Evolutionary conservation across 108 stramenopile species (phyloP), one percentile per base, ranked within the genome.

Genomic region (Schizochytrium sp.): DNA sequence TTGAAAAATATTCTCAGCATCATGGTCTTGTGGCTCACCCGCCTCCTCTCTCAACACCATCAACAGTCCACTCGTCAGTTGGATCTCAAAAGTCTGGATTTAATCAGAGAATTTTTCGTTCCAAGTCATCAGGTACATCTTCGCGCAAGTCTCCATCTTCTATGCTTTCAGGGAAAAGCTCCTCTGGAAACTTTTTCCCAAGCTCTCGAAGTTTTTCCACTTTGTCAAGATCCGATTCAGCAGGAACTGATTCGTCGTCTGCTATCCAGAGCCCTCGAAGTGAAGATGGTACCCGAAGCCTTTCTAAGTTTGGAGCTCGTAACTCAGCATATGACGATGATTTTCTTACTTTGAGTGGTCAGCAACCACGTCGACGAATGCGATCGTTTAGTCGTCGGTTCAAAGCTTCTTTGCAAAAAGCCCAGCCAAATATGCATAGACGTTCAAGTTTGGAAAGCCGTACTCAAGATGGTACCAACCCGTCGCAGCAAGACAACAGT

Each of bases 371-470:
- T 53, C 28, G 47, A 5, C 76, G 76, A 15, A 83, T 83, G 50
- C 49, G 38, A 53, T 47, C 76, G 28, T 42, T 83, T 7, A 53
- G 76, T 5, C 47, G 76, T n/a, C 49, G 55, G 47, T n/a, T 83
- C 50, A 83, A 83, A 42, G 55, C 50, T 1, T 83, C 76, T 47
- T 50, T 83, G 13, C 47, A 83, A 55, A 49, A 83, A 10, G 47
- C 76, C 50, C 76, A 69, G 28, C 50, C 76, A 38, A 40, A 5
- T 46, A 47, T 55, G 10, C 76, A 55, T 10, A n/a, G 76, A 2
- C 45, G 13, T 8, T 38, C 76, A 47, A 17, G 47, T 13, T 83
- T 28, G 15, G 50, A 83, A 40, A 50, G 17, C 45, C 19, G 15
- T 44, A 47, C 5, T 7, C 42, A 8, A n/a, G 72, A 42, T 42